A percentile compares a stretch with the other conserved stretches of the same genome.
These are phyloP conservation scores for Pseudogymnoascus sp. DNA, from an alignment of 2,329 filamentous ascomycete species.

Conservation along the genomic window DNA sequence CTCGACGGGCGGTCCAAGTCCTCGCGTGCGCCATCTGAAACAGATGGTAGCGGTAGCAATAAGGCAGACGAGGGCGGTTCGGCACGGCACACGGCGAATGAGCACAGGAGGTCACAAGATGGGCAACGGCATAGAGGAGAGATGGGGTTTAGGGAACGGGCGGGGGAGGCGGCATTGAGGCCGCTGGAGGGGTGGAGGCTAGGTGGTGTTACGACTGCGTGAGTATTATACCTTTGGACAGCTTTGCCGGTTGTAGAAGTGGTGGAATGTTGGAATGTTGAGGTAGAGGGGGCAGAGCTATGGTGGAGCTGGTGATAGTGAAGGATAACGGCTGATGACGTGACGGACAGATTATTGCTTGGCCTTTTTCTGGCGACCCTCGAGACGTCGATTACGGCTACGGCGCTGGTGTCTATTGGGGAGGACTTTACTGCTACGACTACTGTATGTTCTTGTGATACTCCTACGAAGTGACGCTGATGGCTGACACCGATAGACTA, in stretches of 20 bases:
- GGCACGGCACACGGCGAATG: background rate
- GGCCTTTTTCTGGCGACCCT: slow-evolving; percentile 52
- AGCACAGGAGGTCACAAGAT: background rate
- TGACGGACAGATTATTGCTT: slow-evolving; percentile 34
- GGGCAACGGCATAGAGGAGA: no score
- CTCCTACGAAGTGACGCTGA: background rate
- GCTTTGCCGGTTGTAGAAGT: background rate
- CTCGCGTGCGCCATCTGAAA: background rate
- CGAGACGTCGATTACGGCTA: slow-evolving; percentile 54
- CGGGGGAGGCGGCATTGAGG: background rate
- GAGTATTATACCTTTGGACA: background rate
- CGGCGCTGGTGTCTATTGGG: slow-evolving; percentile 47
- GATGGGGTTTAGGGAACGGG: background rate
- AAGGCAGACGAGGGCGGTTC: background rate
- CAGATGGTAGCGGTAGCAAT: background rate
- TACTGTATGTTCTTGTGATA: background rate
- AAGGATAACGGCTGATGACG: background rate
- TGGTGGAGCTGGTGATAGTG: background rate
- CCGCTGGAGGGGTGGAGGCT: background rate
- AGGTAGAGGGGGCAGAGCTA: background rate
- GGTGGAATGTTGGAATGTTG: background rate
- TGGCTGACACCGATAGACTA: background rate
- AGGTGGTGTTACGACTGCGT: background rate
- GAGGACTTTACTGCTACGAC: slow-evolving; percentile 34
- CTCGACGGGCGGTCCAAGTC: background rate